A percentile compares a stretch with the other conserved stretches of the same genome.
Evolutionary conservation across 2,329 filamentous ascomycete species (phyloP).

Genomic region (Xylaria sp.): DNA sequence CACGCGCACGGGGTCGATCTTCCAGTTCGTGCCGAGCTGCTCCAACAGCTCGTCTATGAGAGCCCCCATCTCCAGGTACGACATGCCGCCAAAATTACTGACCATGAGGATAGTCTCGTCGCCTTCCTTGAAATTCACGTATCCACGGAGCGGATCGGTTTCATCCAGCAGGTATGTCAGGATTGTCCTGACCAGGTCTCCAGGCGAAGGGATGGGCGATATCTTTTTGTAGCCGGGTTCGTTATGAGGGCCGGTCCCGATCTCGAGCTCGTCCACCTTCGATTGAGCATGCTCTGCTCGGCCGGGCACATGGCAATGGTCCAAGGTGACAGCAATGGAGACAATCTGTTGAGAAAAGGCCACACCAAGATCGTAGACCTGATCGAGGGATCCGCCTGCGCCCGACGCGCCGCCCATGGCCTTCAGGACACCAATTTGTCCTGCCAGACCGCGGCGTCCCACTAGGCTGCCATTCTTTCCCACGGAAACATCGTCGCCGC

Average conservation of each 20-base stretch:
- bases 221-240: slow-evolving; percentile 71
- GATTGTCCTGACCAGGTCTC: slow-evolving; percentile 66
- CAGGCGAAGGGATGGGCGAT: slow-evolving; percentile 61
- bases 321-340: slow-evolving; percentile 68
- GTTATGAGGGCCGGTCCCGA: slow-evolving; percentile 76
- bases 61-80: slow-evolving; percentile 66
- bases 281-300: slow-evolving; percentile 62
- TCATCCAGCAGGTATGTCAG: slow-evolving; percentile 70
- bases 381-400: slow-evolving; percentile 59
- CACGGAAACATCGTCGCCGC: slow-evolving; percentile 73
- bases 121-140: slow-evolving; percentile 58
- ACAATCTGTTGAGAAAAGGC: slow-evolving; percentile 64
- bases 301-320: slow-evolving; percentile 70
- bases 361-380: slow-evolving; percentile 61
- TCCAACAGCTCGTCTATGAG: slow-evolving; percentile 64
- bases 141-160: slow-evolving; percentile 61
- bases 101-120: slow-evolving; percentile 65
- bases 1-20: slow-evolving; percentile 64
- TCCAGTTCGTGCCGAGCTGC: slow-evolving; percentile 61
- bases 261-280: slow-evolving; percentile 64
- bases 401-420: slow-evolving; percentile 64
- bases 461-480: slow-evolving; percentile 68
- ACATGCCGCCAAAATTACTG: slow-evolving; percentile 71
- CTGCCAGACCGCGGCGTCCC: slow-evolving; percentile 70
- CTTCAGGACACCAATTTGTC: slow-evolving; percentile 70